These are phyloP conservation scores for Colletotrichum lentis DNA, from an alignment of 2,329 filamentous ascomycete genomes.

Conservation along the genomic window DNA sequence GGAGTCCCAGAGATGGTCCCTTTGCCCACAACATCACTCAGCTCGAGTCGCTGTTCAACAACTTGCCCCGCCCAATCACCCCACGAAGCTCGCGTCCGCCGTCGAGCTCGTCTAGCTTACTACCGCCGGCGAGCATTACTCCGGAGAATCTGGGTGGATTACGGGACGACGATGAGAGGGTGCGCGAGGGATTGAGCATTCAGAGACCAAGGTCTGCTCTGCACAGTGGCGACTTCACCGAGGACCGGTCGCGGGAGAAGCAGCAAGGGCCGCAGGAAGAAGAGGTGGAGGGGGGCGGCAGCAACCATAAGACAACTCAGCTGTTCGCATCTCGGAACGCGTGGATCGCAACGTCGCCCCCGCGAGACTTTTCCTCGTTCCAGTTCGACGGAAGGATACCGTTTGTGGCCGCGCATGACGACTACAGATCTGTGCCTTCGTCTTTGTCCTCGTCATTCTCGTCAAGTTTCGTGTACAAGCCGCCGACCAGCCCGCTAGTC, in stretches of 20 bases:
- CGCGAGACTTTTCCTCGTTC: slow-evolving; percentile 60
- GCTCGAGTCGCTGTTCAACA: slow-evolving; percentile 51
- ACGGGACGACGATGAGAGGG: slow-evolving; percentile 50
- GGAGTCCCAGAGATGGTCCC: slow-evolving; percentile 7
- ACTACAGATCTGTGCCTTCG: slow-evolving; percentile 59
- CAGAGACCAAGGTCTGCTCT: slow-evolving; percentile 82
- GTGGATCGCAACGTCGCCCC: slow-evolving; percentile 67
- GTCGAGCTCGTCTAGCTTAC: slow-evolving; percentile 51
- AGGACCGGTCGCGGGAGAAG: slow-evolving; percentile 36
- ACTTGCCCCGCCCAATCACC: slow-evolving; percentile 48
- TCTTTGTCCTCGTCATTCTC: slow-evolving; percentile 76
- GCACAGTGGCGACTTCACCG: slow-evolving; percentile 73
- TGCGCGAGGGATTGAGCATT: slow-evolving; percentile 69
- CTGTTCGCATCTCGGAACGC: slow-evolving; percentile 41
- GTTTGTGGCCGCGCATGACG: slow-evolving; percentile 47
- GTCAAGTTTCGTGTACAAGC: slow-evolving; percentile 82
- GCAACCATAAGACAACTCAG: slow-evolving; percentile 11
- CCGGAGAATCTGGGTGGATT: slow-evolving; percentile 51
- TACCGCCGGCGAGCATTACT: slow-evolving; percentile 58
- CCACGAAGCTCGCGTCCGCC: slow-evolving; percentile 48
- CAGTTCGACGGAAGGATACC: slow-evolving; percentile 50
- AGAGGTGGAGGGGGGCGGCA: slow-evolving; percentile 3
- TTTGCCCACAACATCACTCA: slow-evolving; percentile 37
- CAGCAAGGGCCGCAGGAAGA: slow-evolving; percentile 23
- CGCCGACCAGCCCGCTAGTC: slow-evolving; percentile 90